These are phyloP conservation scores for Penicillium canariense DNA, from an alignment of 495 filamentous ascomycete genomes.

Conservation along the genomic window DNA sequence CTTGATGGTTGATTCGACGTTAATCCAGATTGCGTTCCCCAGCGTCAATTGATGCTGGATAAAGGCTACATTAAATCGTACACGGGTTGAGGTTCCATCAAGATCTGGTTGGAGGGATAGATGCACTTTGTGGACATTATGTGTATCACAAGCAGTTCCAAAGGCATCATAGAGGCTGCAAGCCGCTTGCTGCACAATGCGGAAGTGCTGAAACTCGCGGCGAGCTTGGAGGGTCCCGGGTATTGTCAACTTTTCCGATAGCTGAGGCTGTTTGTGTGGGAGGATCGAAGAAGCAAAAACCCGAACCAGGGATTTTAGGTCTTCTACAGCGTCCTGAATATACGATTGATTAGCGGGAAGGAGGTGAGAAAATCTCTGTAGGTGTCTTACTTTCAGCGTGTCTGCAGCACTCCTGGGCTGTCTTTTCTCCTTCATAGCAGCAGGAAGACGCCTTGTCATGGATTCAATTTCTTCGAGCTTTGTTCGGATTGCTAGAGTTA, in stretches of 20 bases:
- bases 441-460: not conserved
- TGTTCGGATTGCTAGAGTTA: not conserved
- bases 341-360: not conserved
- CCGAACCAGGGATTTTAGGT: not conserved
- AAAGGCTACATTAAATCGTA: not conserved
- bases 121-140: not conserved
- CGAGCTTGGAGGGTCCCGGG: not conserved
- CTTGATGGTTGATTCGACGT: not conserved
- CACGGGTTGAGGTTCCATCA: not conserved
- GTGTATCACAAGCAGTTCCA: not conserved
- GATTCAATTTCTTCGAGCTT: not conserved
- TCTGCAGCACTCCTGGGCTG: not conserved
- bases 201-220: not conserved
- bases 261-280: not conserved
- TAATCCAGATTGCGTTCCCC: not conserved
- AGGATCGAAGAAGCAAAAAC: not conserved
- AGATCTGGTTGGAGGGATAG: not conserved
- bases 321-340: not conserved
- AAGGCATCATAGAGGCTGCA: not conserved
- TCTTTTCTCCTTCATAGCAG: not conserved
- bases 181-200: not conserved
- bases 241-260: not conserved
- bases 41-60: too few species aligned
- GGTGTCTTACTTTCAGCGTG: not conserved
- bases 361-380: not conserved